These are phyloP conservation scores for Ministeria vibrans DNA, from an alignment of 78 protist species.

Conservation along the genomic window DNA sequence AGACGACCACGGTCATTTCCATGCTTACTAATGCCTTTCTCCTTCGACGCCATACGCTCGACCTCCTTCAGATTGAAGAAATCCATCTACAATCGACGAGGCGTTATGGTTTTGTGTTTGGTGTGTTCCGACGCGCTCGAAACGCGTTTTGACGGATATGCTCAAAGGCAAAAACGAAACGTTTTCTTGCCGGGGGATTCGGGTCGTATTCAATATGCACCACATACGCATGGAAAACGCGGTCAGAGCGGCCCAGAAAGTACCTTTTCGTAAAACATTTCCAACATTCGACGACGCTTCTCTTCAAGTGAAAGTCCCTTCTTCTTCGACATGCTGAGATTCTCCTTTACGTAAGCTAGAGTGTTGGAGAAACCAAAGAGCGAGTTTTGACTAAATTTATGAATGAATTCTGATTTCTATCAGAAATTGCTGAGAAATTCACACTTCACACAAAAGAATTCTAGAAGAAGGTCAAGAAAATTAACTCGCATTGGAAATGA, in stretches of 20 bases:
- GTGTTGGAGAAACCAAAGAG: background rate
- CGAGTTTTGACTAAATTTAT: background rate
- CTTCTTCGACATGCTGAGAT: background rate
- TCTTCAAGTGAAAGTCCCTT: constrained; percentile 25
- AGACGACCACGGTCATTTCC: background rate
- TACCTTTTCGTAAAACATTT: constrained; percentile 22
- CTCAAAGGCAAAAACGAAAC: too few relatives aligned
- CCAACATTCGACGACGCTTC: constrained; percentile 18
- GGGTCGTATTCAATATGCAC: too few relatives aligned
- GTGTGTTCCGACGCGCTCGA: too few relatives aligned
- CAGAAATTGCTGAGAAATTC: background rate
- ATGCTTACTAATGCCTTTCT: constrained; percentile 26
- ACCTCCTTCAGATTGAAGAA: constrained; percentile 29
- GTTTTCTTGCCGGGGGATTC: too few relatives aligned
- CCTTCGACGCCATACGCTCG: constrained; percentile 14
- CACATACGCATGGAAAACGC: too few relatives aligned
- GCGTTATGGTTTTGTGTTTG: too few relatives aligned
- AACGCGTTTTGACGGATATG: too few relatives aligned
- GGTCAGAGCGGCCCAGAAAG: background rate
- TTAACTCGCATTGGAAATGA: background rate
- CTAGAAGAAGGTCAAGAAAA: background rate
- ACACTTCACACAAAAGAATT: background rate
- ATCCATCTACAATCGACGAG: constrained; percentile 1
- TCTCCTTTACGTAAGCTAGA: background rate
- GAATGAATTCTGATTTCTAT: background rate